Evolutionary conservation across 257 asterid genomes (phyloP).

Genomic region (Ballota nigra): DNA sequence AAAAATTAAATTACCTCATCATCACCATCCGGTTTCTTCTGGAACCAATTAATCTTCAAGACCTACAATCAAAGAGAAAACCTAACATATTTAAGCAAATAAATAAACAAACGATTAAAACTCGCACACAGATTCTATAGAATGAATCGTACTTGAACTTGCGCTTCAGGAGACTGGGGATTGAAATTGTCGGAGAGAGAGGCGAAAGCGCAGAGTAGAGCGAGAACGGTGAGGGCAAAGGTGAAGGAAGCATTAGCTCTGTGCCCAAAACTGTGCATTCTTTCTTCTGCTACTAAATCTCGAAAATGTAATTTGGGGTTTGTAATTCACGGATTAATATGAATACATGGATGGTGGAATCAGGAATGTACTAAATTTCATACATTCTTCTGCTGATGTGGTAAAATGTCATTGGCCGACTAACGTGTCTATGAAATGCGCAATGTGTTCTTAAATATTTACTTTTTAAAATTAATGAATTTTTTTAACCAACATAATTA

Average conservation of each 20-base stretch:
- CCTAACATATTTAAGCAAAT: not conserved
- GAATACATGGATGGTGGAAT: too few species aligned
- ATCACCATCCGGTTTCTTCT: constrained; percentile 76
- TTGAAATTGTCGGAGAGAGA: constrained; percentile 82
- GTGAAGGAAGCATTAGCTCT: constrained; percentile 85
- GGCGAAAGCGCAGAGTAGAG: constrained; percentile 78
- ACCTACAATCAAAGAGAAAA: constrained; percentile 45
- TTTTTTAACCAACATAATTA: not conserved
- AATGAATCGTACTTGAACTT: constrained; percentile 38
- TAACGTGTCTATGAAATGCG: not conserved
- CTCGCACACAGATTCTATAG: not conserved
- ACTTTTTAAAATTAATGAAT: too few species aligned
- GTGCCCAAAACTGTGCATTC: constrained; percentile 65
- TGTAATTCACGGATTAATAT: not conserved
- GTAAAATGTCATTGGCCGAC: not conserved
- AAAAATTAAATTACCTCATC: constrained; percentile 57
- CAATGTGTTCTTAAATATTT: not conserved
- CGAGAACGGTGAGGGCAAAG: constrained; percentile 72
- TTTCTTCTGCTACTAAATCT: not conserved
- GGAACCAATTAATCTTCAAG: constrained; percentile 80
- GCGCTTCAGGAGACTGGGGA: constrained; percentile 58
- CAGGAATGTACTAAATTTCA: not conserved
- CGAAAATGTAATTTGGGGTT: not conserved
- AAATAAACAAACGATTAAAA: not conserved
- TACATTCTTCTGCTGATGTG: not conserved